Evolutionary conservation across 108 stramenopile species (phyloP), one percentile per base, ranked within the genome.

Genomic region (Licmophora abbreviata): DNA sequence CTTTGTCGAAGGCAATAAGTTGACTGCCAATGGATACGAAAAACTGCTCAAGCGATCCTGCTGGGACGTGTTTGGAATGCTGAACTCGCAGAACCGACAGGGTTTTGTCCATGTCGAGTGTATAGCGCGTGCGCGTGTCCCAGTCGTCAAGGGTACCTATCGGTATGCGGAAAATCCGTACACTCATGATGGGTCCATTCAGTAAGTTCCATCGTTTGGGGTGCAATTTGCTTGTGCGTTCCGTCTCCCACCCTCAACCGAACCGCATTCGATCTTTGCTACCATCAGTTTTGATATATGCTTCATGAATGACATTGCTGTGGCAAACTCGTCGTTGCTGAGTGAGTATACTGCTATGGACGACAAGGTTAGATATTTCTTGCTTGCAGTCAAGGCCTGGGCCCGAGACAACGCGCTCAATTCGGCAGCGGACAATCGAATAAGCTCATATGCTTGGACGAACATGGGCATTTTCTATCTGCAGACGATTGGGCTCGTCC

Each of bases 231-330:
- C n/a, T 51, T 38, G n/a, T 21, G 10, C 46, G 2, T 40, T 41
- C 21, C 17, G 17, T 9, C 58, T 14, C 26, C 29, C 22, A 9
- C 18, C 43, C 20, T 12, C 20, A 7, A 26, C 38, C 4, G 5
- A 37, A 5, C 37, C 41, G n/a, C 12, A 12, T 12, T 35, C 34
- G 12, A 12, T 12, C 34, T 35, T 35, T 35, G 12, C 12, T 9
- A 46, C 34, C 34, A 12, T 12, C 30, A 66, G 69, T 35, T 86
- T 86, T 68, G 90, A 92, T 51, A 59, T 92, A 40, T 92, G 90
- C 58, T 87, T 92, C 37, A 54, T 80, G 44, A 92, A 92, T 56
- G 85, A 92, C 28, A 81, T 87, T 48, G 85, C 89, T 2, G 89
- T 92, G 0, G 79, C 61, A 20, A 92, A 92, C 54, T 84, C 82